Conservation (phyloP, 768 basidiomycete species). For the Boletus pseudopeckii region DNA sequence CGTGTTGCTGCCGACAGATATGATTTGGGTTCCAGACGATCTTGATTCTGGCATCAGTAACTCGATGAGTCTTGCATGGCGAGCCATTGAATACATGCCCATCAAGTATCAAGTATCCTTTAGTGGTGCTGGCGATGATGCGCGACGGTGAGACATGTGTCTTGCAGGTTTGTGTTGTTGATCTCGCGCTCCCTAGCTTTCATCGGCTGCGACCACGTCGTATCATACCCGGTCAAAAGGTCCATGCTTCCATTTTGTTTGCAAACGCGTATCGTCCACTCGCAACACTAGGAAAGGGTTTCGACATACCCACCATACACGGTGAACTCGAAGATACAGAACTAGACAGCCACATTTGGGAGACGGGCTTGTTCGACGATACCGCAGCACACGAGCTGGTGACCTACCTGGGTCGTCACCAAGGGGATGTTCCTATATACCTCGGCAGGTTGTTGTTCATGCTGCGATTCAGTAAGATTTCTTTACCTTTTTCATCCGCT, state of each 20-base stretch:
- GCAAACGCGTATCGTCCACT: conserved; percentile 20
- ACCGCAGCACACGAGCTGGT: conserved; percentile 14
- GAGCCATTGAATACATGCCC: conserved; percentile 17
- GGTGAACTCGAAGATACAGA: not conserved
- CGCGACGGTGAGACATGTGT: conserved; percentile 12
- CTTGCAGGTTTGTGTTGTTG: not conserved
- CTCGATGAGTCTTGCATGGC: conserved; percentile 20
- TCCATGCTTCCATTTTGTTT: conserved; percentile 24
- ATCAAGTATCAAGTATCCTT: conserved; percentile 23
- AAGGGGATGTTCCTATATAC: conserved; percentile 18
- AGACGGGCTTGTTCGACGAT: conserved; percentile 20
- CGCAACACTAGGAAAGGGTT: conserved; percentile 21
- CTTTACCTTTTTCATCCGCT: not conserved
- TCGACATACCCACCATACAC: conserved; percentile 18
- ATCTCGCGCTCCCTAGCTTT: conserved; percentile 5
- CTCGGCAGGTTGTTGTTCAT: conserved; percentile 20
- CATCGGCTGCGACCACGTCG: conserved; percentile 22
- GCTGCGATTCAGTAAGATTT: conserved; percentile 18
- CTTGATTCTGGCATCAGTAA: conserved; percentile 19
- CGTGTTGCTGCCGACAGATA: conserved; percentile 20
- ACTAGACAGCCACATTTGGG: conserved; percentile 15
- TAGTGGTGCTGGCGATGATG: conserved; percentile 13
- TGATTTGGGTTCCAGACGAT: conserved; percentile 28
- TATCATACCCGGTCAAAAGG: conserved; percentile 28
- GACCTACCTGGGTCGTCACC: conserved; percentile 5